A percentile compares a stretch with the other conserved stretches of the same genome.
phyloP scores from a whole-genome alignment of 192 early-diverging fungal genomes.

The Coemansia sp. region DNA sequence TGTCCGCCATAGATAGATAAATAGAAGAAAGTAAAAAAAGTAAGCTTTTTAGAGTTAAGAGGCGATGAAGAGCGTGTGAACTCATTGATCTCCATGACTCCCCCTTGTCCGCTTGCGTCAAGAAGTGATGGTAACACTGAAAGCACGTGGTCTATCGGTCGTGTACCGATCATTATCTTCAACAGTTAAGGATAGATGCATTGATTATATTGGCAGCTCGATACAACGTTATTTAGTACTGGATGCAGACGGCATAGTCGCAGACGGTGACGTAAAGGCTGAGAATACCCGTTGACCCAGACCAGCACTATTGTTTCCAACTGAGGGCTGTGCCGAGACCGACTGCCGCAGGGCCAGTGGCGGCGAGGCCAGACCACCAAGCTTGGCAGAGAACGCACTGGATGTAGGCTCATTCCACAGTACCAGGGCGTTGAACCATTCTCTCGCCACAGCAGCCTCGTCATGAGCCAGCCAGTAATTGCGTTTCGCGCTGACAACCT shows the following conservation, averaged over 20 bases:
- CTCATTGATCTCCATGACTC: background rate
- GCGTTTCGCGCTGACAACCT: constrained; percentile 44
- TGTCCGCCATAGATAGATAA: background rate
- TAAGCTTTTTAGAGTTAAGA: background rate
- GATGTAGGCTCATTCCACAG: constrained; percentile 25
- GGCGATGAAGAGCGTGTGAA: background rate
- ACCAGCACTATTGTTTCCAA: background rate
- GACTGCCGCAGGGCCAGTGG: constrained; percentile 19
- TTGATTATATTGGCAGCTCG: background rate
- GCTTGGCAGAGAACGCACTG: background rate
- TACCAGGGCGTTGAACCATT: constrained; percentile 44
- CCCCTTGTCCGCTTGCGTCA: background rate
- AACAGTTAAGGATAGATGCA: background rate
- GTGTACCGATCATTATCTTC: background rate
- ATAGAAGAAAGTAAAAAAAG: background rate
- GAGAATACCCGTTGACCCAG: constrained; percentile 8
- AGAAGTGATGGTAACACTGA: background rate
- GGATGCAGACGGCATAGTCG: background rate
- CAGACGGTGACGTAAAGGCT: background rate
- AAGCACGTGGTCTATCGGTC: background rate
- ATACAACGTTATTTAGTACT: background rate
- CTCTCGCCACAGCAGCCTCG: constrained; percentile 29
- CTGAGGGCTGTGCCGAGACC: constrained; percentile 19
- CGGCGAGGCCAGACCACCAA: constrained; percentile 3
- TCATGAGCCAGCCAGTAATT: constrained; percentile 59